Percentiles rank a stretch among this genome's conserved stretches.
Evolutionary conservation across 305 asterid genomes (phyloP).

Genomic region (Solanum hybrid): DNA sequence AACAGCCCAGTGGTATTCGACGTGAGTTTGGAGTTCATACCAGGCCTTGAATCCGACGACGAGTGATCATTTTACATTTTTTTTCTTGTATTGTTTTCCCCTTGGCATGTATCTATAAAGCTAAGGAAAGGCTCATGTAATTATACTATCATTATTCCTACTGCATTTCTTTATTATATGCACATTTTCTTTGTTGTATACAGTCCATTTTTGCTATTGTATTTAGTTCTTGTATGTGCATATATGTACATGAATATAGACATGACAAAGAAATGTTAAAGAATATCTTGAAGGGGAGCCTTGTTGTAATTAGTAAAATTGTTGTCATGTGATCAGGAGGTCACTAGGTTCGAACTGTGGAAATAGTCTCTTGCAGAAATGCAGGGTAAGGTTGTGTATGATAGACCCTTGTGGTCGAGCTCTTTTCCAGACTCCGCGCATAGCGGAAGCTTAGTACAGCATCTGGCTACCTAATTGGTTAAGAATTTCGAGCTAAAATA

Average conservation of each 20-base stretch:
- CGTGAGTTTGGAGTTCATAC: conserved; percentile 85
- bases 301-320: neutral
- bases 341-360: neutral
- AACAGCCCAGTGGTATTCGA: conserved; percentile 79
- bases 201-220: neutral
- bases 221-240: neutral
- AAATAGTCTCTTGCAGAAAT: neutral
- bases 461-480: neutral
- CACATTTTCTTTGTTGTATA: neutral
- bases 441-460: neutral
- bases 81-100: neutral
- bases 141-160: neutral
- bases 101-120: conserved; percentile 1
- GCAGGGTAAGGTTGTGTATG: neutral
- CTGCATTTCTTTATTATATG: neutral
- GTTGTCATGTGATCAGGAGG: neutral
- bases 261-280: neutral
- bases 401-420: neutral
- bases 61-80: conserved; percentile 3
- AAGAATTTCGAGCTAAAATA: neutral
- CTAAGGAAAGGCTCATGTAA: neutral
- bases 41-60: conserved; percentile 79
- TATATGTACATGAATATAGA: neutral
- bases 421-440: neutral
- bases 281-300: neutral